phyloP scores from a whole-genome alignment of 106 monocot species.

The Acorus gramineus region DNA sequence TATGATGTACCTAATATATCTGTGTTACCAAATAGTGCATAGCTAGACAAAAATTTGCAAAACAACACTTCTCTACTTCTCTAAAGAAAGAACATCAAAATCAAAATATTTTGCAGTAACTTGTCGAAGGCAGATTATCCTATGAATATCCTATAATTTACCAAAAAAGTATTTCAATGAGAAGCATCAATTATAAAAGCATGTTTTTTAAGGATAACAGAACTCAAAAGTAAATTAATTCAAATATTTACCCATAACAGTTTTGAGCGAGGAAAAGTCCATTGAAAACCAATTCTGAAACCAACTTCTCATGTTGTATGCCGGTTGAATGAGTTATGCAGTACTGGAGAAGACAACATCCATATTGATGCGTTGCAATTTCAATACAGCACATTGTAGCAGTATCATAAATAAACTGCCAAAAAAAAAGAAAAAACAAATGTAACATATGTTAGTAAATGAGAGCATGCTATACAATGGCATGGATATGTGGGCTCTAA shows the following conservation, averaged over 20 bases:
- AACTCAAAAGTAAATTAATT: not conserved
- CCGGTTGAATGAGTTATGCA: constrained; percentile 32
- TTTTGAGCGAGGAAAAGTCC: constrained; percentile 38
- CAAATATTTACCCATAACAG: constrained; percentile 37
- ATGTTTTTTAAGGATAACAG: not conserved
- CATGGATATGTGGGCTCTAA: no score
- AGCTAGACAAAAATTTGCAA: no score
- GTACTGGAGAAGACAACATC: constrained; percentile 40
- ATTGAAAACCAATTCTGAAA: constrained; percentile 27
- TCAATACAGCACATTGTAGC: constrained; percentile 35
- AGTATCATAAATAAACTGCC: constrained; percentile 49
- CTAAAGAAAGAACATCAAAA: no score
- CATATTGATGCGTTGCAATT: constrained; percentile 37
- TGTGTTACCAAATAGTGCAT: no score
- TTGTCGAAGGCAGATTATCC: no score
- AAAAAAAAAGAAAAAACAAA: not conserved
- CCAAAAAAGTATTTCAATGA: not conserved
- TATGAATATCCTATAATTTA: not conserved
- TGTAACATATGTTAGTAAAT: no score
- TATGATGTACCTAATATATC: no score
- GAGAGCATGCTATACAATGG: no score
- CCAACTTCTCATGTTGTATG: constrained; percentile 7
- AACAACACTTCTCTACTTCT: no score
- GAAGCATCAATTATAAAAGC: not conserved
- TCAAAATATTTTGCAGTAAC: no score